Conservation (phyloP, 2,329 filamentous ascomycete species). For the Periconia macrospinosa region DNA sequence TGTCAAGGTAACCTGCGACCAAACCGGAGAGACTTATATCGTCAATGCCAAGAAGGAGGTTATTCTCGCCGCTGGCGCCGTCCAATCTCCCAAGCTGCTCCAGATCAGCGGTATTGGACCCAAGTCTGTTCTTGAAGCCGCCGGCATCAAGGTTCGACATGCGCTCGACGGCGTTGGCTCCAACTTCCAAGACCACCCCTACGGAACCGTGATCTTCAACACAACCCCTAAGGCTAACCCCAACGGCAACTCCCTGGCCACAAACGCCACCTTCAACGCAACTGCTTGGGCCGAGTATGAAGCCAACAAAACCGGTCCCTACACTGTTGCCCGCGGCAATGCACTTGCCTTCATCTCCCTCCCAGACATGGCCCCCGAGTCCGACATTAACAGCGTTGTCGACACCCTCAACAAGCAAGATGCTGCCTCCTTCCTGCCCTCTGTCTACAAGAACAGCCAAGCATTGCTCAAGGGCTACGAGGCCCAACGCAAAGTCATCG, state of each 20-base stretch:
- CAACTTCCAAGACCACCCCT: slow-evolving; percentile 40
- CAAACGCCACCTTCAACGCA: slow-evolving; percentile 29
- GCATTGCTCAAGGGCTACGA: slow-evolving; percentile 26
- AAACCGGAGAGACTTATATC: slow-evolving; percentile 15
- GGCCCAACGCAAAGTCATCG: slow-evolving; percentile 33
- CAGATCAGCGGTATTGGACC: slow-evolving; percentile 37
- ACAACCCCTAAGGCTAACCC: slow-evolving; percentile 22
- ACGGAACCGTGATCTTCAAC: slow-evolving; percentile 22
- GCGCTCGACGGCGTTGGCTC: slow-evolving; percentile 34
- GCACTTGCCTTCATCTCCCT: slow-evolving; percentile 30
- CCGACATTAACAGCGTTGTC: slow-evolving; percentile 7
- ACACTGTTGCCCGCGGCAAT: slow-evolving; percentile 30
- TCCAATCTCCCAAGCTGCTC: slow-evolving; percentile 59
- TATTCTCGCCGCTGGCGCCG: slow-evolving; percentile 60
- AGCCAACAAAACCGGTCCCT: slow-evolving; percentile 27
- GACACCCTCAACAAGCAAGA: neutral
- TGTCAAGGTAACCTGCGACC: slow-evolving; percentile 23
- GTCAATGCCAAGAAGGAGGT: slow-evolving; percentile 51
- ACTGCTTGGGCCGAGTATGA: slow-evolving; percentile 31
- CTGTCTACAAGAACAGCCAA: slow-evolving; percentile 25
- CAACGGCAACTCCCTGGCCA: slow-evolving; percentile 22
- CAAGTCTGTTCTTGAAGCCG: slow-evolving; percentile 25
- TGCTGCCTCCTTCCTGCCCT: slow-evolving; percentile 16
- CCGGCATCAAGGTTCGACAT: slow-evolving; percentile 26
- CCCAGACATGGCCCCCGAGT: slow-evolving; percentile 20